Conservation (phyloP, 2,329 filamentous ascomycete genomes). For the Pyrenophora graminea region DNA sequence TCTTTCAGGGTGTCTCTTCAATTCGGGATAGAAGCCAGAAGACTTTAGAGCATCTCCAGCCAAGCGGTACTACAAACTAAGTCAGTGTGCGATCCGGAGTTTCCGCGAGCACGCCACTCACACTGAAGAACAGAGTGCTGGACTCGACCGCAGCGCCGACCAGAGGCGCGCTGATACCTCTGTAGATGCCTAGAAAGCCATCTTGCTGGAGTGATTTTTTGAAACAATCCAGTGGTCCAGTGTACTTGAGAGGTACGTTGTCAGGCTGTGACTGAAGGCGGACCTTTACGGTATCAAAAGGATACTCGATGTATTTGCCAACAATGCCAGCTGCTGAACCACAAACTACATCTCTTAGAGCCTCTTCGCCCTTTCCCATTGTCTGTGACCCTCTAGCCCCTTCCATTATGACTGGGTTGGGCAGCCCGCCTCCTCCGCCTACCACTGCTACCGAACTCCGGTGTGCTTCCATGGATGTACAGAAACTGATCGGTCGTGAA, state of each 20-base stretch:
- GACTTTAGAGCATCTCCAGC: slow-evolving; percentile 66
- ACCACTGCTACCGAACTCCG: slow-evolving; percentile 38
- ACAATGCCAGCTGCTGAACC: slow-evolving; percentile 89
- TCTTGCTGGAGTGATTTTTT: slow-evolving; percentile 79
- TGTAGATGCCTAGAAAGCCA: slow-evolving; percentile 81
- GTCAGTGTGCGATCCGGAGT: slow-evolving; percentile 22
- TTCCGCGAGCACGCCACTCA: slow-evolving; percentile 27
- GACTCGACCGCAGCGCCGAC: slow-evolving; percentile 91
- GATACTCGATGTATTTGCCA: slow-evolving; percentile 97
- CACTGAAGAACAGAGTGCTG: slow-evolving; percentile 88
- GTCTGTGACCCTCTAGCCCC: slow-evolving; percentile 20
- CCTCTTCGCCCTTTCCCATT: slow-evolving; percentile 61
- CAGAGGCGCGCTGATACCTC: slow-evolving; percentile 89
- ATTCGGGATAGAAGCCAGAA: slow-evolving; percentile 58
- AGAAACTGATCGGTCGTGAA: slow-evolving; percentile 5
- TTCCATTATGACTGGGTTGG: slow-evolving; percentile 24
- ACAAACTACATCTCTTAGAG: slow-evolving; percentile 83
- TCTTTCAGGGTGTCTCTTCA: slow-evolving; percentile 47
- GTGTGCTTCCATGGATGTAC: slow-evolving; percentile 36
- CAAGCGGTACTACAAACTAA: slow-evolving; percentile 49
- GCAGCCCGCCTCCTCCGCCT: slow-evolving; percentile 34
- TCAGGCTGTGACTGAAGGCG: slow-evolving; percentile 94
- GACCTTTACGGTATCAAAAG: slow-evolving; percentile 98
- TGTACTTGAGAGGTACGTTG: slow-evolving; percentile 78
- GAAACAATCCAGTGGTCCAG: slow-evolving; percentile 90